Base-by-base conservation (phyloP, 169 alveolate genomes). In the Cryptosporidium canis region DNA sequence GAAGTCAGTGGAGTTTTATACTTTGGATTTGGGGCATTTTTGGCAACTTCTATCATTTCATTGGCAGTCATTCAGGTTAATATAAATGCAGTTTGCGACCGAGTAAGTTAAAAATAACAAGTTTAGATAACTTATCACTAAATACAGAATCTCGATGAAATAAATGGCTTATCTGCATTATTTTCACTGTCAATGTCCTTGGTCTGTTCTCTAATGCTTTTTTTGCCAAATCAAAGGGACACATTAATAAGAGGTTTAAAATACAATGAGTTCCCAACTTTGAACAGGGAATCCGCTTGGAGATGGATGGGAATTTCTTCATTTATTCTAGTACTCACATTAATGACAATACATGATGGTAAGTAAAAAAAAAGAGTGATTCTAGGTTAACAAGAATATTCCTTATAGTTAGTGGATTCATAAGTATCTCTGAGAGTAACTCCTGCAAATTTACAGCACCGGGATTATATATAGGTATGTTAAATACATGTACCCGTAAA, bases 81-180 rank as follows among this genome's bases (percentile, higher is more conserved):
- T 77, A 6, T 43, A 35, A 58, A 77, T 58, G 55, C 87, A 7
- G 24, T 58, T 24, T 77, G 87, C 41, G 87, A 77, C 27, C 33
- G 45, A 33, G 87, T 77, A 77, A 39, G 87, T 37, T 58, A 41
- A 24, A n/a, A 41, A 21, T 18, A 43, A 11, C 6, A 70, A 43
- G 35, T 77, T 41, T 18, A 39, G 41, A 18, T 5, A 29, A 31
- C 9, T 37, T 6, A 33, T 35, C 6, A 5, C n/a, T 56, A 55
- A 56, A n/a, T 24, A 14, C 21, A 77, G 87, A 77, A 77, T 56
- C 87, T 77, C 27, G 87, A 77, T 77, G 87, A 77, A 77, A 63
- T 41, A 18, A 77, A 58, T 56, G 87, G 77, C 6, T 18, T 56
- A 41, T 77, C 87, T 56, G 72, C 87, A 77, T 24, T 77, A 33